Conservation (phyloP, 2,329 filamentous ascomycete genomes). For the Thelonectria discophora region DNA sequence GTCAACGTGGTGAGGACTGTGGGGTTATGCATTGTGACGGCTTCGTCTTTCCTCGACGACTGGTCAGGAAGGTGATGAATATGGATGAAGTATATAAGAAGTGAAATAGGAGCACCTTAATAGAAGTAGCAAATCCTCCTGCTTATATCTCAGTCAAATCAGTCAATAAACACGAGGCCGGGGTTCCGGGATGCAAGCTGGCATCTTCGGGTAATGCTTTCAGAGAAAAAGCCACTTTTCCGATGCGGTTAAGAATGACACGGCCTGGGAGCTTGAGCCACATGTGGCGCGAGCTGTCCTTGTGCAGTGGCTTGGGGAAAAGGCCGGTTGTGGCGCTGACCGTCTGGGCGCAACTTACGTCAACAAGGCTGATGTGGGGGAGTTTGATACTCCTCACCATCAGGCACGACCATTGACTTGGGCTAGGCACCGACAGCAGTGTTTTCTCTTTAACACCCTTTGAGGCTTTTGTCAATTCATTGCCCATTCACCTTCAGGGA, state of each 20-base stretch:
- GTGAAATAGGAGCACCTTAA: background rate
- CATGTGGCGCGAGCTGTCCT: conserved; percentile 32
- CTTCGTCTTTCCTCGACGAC: background rate
- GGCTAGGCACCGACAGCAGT: conserved; percentile 14
- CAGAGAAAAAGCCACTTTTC: conserved; percentile 41
- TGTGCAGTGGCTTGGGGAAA: conserved; percentile 14
- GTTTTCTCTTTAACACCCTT: background rate
- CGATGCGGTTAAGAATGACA: conserved; percentile 23
- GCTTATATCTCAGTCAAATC: conserved; percentile 21
- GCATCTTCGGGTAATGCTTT: conserved; percentile 36
- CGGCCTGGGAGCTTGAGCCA: conserved; percentile 35
- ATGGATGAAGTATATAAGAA: background rate
- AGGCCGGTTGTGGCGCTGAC: conserved; percentile 33
- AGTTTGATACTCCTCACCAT: conserved; percentile 3
- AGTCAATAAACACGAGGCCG: conserved; percentile 15
- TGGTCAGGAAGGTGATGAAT: conserved; percentile 3
- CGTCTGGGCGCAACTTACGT: conserved; percentile 15
- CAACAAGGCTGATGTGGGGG: conserved; percentile 28
- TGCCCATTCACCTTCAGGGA: background rate
- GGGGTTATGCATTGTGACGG: conserved; percentile 61
- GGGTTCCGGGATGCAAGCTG: conserved; percentile 37
- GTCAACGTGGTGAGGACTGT: conserved; percentile 55
- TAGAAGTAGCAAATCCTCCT: background rate
- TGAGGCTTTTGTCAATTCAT: background rate
- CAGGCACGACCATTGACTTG: conserved; percentile 1